These are phyloP conservation scores for Xerocomellus amylosporus DNA, from an alignment of 768 basidiomycete genomes.

Conservation along the genomic window DNA sequence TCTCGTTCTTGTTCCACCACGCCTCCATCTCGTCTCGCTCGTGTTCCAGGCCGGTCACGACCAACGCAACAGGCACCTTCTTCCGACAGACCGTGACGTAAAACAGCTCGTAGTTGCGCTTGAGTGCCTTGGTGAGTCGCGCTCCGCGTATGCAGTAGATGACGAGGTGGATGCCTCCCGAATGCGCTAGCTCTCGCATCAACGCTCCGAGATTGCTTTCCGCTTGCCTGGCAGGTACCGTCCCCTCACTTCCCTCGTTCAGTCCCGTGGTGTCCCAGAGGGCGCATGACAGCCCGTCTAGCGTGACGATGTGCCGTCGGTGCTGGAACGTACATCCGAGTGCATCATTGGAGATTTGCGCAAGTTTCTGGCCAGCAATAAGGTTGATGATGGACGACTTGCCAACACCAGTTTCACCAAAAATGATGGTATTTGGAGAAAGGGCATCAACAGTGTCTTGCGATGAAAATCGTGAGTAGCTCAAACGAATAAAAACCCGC, in stretches of 20 bases:
- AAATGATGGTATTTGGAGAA: neutral
- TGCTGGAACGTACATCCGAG: constrained; percentile 6
- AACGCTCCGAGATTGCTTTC: neutral
- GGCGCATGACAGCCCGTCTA: neutral
- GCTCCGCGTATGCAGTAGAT: neutral
- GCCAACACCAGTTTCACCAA: constrained; percentile 1
- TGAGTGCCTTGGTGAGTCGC: neutral
- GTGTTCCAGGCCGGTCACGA: constrained; percentile 36
- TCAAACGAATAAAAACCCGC: too few relatives aligned
- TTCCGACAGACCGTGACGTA: constrained; percentile 32
- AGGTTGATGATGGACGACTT: constrained; percentile 7
- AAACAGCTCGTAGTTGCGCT: constrained; percentile 34
- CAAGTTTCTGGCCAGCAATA: neutral
- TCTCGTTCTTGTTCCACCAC: constrained; percentile 29
- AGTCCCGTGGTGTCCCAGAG: constrained; percentile 4
- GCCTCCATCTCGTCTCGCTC: constrained; percentile 18
- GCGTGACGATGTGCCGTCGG: neutral
- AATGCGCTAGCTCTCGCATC: neutral
- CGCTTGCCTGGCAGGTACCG: neutral
- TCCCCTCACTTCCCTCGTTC: neutral
- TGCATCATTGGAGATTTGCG: neutral
- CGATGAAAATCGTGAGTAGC: too few relatives aligned
- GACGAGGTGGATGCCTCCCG: neutral
- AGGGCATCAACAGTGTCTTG: too few relatives aligned
- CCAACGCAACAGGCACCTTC: constrained; percentile 34